Conservation (phyloP, 176 grass and related monocot species). For the Aegilops bicornis region DNA sequence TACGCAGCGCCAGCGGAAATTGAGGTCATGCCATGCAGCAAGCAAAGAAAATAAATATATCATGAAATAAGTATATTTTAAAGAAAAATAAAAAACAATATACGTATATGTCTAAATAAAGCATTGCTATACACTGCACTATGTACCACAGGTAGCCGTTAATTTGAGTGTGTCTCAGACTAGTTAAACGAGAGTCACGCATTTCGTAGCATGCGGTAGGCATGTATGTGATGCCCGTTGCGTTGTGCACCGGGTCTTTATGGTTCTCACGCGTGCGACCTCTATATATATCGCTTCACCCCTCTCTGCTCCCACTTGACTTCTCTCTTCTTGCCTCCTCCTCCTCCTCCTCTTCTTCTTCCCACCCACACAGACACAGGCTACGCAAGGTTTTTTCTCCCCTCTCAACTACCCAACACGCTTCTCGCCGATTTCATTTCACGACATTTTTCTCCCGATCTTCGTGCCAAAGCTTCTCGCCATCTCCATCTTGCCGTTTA, state of each 20-base stretch:
- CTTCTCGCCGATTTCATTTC: neutral
- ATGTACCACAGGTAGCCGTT: neutral
- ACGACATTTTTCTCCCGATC: neutral
- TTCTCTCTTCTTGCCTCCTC: constrained; percentile 20
- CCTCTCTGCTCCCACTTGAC: constrained; percentile 14
- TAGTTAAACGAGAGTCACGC: neutral
- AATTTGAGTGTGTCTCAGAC: neutral
- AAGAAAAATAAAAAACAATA: too few species aligned
- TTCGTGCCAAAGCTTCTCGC: neutral
- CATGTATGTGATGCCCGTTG: neutral
- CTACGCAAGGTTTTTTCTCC: constrained; percentile 47
- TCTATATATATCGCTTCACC: constrained; percentile 21
- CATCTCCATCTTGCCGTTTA: neutral
- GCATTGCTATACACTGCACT: neutral
- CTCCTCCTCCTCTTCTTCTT: constrained; percentile 9
- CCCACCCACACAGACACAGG: neutral
- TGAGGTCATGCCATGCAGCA: neutral
- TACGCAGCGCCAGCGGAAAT: neutral
- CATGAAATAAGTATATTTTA: neutral
- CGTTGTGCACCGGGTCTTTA: neutral
- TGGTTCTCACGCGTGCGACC: constrained; percentile 22
- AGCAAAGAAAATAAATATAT: neutral
- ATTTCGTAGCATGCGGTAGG: neutral
- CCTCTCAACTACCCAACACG: constrained; percentile 27
- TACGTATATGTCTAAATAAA: neutral